Conservation (phyloP, 2,329 filamentous ascomycete genomes). For the Colletotrichum phormii region DNA sequence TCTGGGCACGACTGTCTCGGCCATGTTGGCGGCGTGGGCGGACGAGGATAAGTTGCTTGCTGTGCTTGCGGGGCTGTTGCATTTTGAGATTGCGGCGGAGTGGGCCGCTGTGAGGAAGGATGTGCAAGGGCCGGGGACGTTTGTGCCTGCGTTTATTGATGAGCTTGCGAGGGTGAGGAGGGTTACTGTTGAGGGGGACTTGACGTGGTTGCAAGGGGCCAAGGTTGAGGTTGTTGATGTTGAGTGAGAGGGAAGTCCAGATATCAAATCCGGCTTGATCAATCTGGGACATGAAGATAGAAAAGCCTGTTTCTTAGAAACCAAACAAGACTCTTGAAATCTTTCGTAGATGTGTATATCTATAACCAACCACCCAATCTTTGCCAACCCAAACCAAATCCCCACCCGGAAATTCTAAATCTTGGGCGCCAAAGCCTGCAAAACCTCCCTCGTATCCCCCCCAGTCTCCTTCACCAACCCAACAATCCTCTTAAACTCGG, state of each 20-base stretch:
- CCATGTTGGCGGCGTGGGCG: slow-evolving; percentile 74
- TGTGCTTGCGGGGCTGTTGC: slow-evolving; percentile 76
- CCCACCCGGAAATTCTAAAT: slow-evolving; percentile 51
- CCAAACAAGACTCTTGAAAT: neutral
- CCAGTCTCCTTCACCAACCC: slow-evolving; percentile 82
- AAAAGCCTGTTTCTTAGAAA: neutral
- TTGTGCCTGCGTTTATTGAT: slow-evolving; percentile 88
- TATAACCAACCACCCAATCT: neutral
- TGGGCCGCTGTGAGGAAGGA: slow-evolving; percentile 70
- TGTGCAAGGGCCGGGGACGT: slow-evolving; percentile 85
- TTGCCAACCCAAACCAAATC: neutral
- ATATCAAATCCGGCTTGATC: neutral
- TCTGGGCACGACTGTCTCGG: slow-evolving; percentile 83
- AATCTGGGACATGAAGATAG: neutral
- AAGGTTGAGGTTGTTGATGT: slow-evolving; percentile 57
- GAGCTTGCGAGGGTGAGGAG: slow-evolving; percentile 66
- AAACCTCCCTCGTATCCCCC: slow-evolving; percentile 74
- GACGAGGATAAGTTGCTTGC: slow-evolving; percentile 76
- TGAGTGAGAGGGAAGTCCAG: neutral
- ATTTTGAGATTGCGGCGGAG: slow-evolving; percentile 83
- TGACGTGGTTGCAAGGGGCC: slow-evolving; percentile 63
- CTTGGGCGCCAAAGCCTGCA: slow-evolving; percentile 75
- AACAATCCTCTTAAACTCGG: slow-evolving; percentile 79
- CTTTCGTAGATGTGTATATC: neutral
- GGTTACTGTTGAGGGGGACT: slow-evolving; percentile 59